phyloP scores from a whole-genome alignment of 78 protist genomes.

The Dictyostelium intermedium region DNA sequence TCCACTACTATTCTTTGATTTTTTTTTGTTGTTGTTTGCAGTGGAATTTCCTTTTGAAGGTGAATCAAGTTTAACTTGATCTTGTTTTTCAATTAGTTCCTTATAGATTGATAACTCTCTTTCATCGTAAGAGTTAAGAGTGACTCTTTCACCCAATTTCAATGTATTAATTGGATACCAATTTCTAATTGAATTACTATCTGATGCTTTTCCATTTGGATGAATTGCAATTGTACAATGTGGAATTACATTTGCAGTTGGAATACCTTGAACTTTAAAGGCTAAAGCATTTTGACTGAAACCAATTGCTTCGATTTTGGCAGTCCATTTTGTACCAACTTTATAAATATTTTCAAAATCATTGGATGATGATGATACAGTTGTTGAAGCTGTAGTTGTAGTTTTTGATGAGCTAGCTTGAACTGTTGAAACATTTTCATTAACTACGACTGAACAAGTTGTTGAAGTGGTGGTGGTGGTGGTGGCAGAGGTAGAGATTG shows the following conservation, averaged over 20 bases:
- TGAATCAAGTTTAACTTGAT: background rate
- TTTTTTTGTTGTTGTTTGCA: background rate
- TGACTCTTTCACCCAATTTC: background rate
- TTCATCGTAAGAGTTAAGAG: background rate
- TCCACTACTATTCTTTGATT: background rate
- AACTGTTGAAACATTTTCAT: background rate
- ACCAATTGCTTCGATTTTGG: slow-evolving; percentile 42
- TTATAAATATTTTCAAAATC: background rate
- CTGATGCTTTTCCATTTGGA: slow-evolving; percentile 54
- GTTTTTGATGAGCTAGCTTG: background rate
- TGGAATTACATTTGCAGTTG: slow-evolving; percentile 7
- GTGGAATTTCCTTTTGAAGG: background rate
- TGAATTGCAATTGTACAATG: slow-evolving; percentile 67
- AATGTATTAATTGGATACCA: slow-evolving; percentile 31
- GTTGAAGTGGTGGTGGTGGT: background rate
- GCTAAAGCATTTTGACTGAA: slow-evolving; percentile 45
- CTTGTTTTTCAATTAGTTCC: background rate
- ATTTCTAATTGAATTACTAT: slow-evolving; percentile 24
- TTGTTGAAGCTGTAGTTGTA: background rate
- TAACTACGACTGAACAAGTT: background rate
- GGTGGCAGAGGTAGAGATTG: background rate
- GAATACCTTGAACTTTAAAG: slow-evolving; percentile 24
- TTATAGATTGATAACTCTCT: background rate
- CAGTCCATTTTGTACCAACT: background rate
- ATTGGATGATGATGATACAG: background rate